These are phyloP conservation scores for Yamadazyma dushanensis DNA, from an alignment of 1,139 yeast species.

Conservation along the genomic window DNA sequence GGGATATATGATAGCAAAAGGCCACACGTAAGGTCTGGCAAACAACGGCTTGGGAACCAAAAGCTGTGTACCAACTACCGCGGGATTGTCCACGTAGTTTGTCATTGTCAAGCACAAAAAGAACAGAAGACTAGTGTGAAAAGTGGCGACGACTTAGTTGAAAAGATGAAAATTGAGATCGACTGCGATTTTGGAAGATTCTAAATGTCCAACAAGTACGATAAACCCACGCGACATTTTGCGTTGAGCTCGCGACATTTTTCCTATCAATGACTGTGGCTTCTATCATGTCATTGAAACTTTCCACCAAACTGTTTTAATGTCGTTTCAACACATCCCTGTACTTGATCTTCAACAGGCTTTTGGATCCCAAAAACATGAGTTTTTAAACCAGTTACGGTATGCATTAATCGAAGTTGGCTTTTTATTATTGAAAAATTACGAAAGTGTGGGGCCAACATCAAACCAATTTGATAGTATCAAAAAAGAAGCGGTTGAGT, in stretches of 20 bases:
- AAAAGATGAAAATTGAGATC: neutral
- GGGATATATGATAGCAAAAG: slow-evolving; percentile 81
- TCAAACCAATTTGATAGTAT: slow-evolving; percentile 39
- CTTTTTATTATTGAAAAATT: slow-evolving; percentile 54
- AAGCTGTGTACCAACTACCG: slow-evolving; percentile 65
- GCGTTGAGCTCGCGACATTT: neutral
- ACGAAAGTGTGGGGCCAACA: slow-evolving; percentile 34
- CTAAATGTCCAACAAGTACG: too few species aligned
- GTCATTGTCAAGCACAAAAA: too few species aligned
- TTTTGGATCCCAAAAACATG: slow-evolving; percentile 35
- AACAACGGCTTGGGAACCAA: slow-evolving; percentile 65
- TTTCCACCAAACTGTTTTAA: too few species aligned
- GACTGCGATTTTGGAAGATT: slow-evolving; percentile 1
- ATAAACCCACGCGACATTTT: neutral
- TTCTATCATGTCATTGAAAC: neutral
- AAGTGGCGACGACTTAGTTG: neutral
- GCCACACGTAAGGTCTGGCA: slow-evolving; percentile 80
- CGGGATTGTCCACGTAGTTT: slow-evolving; percentile 52
- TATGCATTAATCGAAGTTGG: slow-evolving; percentile 63
- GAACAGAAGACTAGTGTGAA: too few species aligned
- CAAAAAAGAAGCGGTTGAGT: slow-evolving; percentile 42
- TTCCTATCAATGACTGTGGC: slow-evolving; percentile 5
- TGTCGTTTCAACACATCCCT: slow-evolving; percentile 35
- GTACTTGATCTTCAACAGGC: slow-evolving; percentile 35
- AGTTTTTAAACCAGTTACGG: slow-evolving; percentile 46